phyloP scores from a whole-genome alignment of 2,329 filamentous ascomycete genomes.

The Neonectria faginata region DNA sequence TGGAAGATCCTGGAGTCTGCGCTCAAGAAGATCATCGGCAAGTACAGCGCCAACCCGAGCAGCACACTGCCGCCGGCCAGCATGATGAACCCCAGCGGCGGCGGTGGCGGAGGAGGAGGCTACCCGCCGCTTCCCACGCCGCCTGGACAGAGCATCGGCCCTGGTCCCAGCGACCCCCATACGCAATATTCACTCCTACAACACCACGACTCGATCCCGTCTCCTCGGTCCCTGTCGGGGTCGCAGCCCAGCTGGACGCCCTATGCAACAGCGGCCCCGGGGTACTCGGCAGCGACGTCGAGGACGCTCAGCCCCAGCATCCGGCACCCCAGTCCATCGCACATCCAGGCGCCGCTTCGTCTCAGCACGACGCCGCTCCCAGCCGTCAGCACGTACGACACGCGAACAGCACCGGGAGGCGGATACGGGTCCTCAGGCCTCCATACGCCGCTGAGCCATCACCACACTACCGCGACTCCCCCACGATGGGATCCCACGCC shows the following conservation, averaged over 20 bases:
- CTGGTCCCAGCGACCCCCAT: slow-evolving; percentile 51
- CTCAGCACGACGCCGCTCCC: slow-evolving; percentile 55
- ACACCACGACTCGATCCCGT: slow-evolving; percentile 64
- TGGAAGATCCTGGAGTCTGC: slow-evolving; percentile 91
- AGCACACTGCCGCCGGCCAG: slow-evolving; percentile 53
- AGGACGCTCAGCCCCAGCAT: slow-evolving; percentile 58
- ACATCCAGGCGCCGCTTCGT: slow-evolving; percentile 50
- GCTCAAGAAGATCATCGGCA: slow-evolving; percentile 97
- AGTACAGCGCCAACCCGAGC: slow-evolving; percentile 76
- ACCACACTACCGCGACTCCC: slow-evolving; percentile 52
- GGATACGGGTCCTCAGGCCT: slow-evolving; percentile 56
- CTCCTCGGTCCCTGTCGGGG: slow-evolving; percentile 64
- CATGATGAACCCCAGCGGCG: slow-evolving; percentile 54
- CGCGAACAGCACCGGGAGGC: slow-evolving; percentile 46
- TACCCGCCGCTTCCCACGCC: slow-evolving; percentile 63
- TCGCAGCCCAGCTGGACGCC: slow-evolving; percentile 61
- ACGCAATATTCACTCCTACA: slow-evolving; percentile 56
- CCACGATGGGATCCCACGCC: slow-evolving; percentile 57
- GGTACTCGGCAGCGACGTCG: slow-evolving; percentile 49
- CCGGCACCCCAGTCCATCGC: slow-evolving; percentile 52
- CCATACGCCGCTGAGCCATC: slow-evolving; percentile 55
- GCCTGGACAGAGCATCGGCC: slow-evolving; percentile 51
- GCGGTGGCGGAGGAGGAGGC: slow-evolving; percentile 32
- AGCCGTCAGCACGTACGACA: slow-evolving; percentile 56
- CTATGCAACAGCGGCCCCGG: slow-evolving; percentile 53